phyloP scores from a whole-genome alignment of 2,329 filamentous ascomycete genomes.

The Paraconiothyrium sp. region DNA sequence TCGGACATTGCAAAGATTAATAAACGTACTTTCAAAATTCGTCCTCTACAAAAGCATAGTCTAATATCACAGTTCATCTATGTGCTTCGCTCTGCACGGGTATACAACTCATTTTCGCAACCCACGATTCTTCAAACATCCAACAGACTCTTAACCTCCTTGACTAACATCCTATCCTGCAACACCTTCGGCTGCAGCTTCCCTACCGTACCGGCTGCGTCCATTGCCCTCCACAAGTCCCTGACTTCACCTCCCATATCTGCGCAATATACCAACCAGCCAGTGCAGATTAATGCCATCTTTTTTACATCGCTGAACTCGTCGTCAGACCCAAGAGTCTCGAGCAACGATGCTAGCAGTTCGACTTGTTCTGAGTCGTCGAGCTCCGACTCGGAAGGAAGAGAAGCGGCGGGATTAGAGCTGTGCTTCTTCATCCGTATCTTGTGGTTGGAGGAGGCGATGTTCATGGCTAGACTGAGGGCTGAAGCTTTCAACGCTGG shows the following conservation, averaged over 20 bases:
- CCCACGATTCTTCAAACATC: slow-evolving; percentile 27
- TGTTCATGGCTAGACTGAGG: slow-evolving; percentile 83
- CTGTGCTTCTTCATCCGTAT: slow-evolving; percentile 65
- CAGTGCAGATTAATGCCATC: slow-evolving; percentile 79
- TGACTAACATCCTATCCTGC: slow-evolving; percentile 45
- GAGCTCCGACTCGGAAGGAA: slow-evolving; percentile 53
- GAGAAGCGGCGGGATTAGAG: slow-evolving; percentile 26
- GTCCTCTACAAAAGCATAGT: too few relatives aligned
- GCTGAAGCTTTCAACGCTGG: slow-evolving; percentile 81
- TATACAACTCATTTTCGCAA: slow-evolving; percentile 1
- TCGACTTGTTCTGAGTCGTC: slow-evolving; percentile 79
- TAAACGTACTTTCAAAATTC: neutral
- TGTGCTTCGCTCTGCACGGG: neutral
- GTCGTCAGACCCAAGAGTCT: slow-evolving; percentile 69
- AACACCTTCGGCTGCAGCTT: slow-evolving; percentile 35
- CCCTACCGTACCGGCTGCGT: slow-evolving; percentile 71
- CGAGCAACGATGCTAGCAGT: slow-evolving; percentile 80
- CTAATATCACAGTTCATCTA: too few relatives aligned
- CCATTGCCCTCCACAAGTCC: slow-evolving; percentile 81
- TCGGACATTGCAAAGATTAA: neutral
- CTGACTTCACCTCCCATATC: slow-evolving; percentile 77
- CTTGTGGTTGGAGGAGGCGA: slow-evolving; percentile 75
- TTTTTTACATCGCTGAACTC: slow-evolving; percentile 73
- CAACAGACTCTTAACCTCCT: slow-evolving; percentile 46
- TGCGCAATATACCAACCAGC: slow-evolving; percentile 77